A percentile compares a stretch with the other conserved stretches of the same genome.
Evolutionary conservation across 2,329 filamentous ascomycete genomes (phyloP).

Genomic region (Metarhizium brunneum): DNA sequence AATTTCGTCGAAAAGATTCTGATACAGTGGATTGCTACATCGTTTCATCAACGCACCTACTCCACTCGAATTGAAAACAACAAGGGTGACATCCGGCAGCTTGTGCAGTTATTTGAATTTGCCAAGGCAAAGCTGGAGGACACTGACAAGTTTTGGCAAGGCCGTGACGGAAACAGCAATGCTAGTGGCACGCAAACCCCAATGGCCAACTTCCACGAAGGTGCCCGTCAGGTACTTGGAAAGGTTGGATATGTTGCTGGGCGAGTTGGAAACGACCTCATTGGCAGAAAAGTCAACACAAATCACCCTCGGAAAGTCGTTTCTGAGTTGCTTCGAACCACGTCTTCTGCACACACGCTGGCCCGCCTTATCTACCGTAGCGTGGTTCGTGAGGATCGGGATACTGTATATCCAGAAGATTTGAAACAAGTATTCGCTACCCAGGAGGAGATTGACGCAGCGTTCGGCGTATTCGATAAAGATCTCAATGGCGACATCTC

Average conservation of each 20-base stretch:
- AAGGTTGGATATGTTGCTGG: conserved; percentile 81
- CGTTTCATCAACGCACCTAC: conserved; percentile 86
- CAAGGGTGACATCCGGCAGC: conserved; percentile 70
- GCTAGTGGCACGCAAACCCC: conserved; percentile 64
- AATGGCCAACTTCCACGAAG: conserved; percentile 61
- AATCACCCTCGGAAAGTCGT: conserved; percentile 81
- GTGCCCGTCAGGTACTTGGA: conserved; percentile 64
- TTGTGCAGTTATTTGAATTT: conserved; percentile 53
- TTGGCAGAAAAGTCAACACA: conserved; percentile 61
- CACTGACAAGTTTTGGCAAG: conserved; percentile 40
- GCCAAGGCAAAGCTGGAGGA: conserved; percentile 63
- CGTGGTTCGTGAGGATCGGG: conserved; percentile 63
- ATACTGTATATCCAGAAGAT: conserved; percentile 72
- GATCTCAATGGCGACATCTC: conserved; percentile 95
- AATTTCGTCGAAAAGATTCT: conserved; percentile 90
- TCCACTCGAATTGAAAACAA: conserved; percentile 84
- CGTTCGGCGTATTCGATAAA: conserved; percentile 89
- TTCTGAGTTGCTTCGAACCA: conserved; percentile 63
- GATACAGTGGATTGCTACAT: conserved; percentile 89
- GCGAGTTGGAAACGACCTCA: conserved; percentile 84
- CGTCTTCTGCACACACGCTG: conserved; percentile 68
- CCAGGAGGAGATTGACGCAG: conserved; percentile 77
- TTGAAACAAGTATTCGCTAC: conserved; percentile 70
- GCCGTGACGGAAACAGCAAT: conserved; percentile 18
- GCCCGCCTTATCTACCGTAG: conserved; percentile 84